phyloP scores from a whole-genome alignment of 2,329 filamentous ascomycete species.

The Sporothrix mexicana region DNA sequence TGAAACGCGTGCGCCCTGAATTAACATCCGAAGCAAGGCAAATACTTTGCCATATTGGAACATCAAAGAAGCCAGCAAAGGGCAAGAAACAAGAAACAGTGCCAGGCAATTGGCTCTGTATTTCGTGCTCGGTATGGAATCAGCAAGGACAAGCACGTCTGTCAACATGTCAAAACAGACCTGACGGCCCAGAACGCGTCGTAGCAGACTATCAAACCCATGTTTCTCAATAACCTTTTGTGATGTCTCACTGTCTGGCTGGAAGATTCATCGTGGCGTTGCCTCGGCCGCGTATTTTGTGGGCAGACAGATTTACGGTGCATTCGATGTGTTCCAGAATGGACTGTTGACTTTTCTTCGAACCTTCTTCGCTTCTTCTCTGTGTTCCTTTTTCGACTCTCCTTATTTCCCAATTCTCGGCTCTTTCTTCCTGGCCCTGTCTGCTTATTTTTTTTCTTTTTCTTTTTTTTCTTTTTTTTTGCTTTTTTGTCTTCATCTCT shows the following conservation, averaged over 20 bases:
- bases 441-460: no score
- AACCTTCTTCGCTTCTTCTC: neutral
- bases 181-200: neutral
- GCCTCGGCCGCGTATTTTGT: neutral
- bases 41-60: neutral
- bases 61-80: neutral
- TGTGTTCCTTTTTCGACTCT: neutral
- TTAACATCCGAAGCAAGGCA: neutral
- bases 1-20: conserved; percentile 14
- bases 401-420: neutral
- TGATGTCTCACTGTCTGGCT: conserved; percentile 10
- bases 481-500: conserved; percentile 19
- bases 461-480: neutral
- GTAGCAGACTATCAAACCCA: neutral
- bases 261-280: neutral
- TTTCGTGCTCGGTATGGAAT: neutral
- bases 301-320: neutral
- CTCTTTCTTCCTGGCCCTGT: neutral
- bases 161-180: neutral
- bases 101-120: neutral
- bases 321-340: conserved; percentile 21
- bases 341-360: neutral
- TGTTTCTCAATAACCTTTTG: neutral
- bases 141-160: conserved; percentile 3
- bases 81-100: neutral